These are phyloP conservation scores for Rhododendron kiyosumense DNA, from an alignment of 148 eudicot genomes.

Conservation along the genomic window DNA sequence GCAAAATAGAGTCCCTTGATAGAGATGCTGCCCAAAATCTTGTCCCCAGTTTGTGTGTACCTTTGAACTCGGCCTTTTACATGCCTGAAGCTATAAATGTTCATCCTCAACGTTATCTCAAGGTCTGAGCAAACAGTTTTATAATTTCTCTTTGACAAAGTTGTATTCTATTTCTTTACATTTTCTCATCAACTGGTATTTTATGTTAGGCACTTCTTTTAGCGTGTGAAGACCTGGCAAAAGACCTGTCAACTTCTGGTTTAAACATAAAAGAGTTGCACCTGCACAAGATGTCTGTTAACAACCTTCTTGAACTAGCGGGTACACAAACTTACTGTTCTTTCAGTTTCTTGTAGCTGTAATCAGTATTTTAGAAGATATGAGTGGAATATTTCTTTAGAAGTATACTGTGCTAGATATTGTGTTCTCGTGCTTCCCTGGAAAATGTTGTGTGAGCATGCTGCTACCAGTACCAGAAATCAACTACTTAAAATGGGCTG, in stretches of 20 bases:
- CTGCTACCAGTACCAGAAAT: background rate
- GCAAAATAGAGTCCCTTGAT: constrained; percentile 62
- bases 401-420: background rate
- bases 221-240: constrained; percentile 61
- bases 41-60: constrained; percentile 61
- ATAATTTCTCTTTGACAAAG: background rate
- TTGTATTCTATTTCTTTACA: constrained; percentile 1
- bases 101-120: constrained; percentile 69
- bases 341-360: constrained; percentile 7
- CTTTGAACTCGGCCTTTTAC: constrained; percentile 70
- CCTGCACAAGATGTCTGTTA: constrained; percentile 45
- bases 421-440: background rate
- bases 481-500: background rate
- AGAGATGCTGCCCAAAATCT: constrained; percentile 54
- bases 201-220: constrained; percentile 56
- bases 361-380: background rate
- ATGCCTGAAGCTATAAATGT: constrained; percentile 91
- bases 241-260: constrained; percentile 32
- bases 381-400: background rate
- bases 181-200: background rate
- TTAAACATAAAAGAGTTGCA: constrained; percentile 31
- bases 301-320: constrained; percentile 52
- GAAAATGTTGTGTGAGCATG: background rate
- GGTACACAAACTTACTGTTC: constrained; percentile 35
- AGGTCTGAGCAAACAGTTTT: constrained; percentile 38